Conservation (phyloP, 2,329 filamentous ascomycete genomes). For the Ophiostoma piceae region DNA sequence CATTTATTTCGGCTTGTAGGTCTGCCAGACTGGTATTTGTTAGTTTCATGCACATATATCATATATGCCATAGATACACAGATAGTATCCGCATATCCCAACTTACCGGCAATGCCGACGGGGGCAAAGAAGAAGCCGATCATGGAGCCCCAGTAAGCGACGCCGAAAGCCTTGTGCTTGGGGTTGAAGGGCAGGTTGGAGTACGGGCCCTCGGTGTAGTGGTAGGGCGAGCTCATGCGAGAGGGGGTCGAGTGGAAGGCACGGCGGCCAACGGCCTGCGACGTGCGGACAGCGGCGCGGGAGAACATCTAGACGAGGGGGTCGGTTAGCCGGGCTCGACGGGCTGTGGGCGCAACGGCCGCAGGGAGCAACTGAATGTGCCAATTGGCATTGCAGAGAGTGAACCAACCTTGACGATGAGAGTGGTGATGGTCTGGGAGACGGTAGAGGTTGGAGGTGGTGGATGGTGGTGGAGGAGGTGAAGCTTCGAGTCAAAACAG, state of each 20-base stretch:
- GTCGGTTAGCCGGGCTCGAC: conserved; percentile 1
- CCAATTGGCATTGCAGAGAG: conserved; percentile 14
- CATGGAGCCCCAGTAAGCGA: conserved; percentile 75
- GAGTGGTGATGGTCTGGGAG: conserved; percentile 21
- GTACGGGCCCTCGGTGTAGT: conserved; percentile 95
- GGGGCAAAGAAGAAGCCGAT: conserved; percentile 55
- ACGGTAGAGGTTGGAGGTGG: background rate
- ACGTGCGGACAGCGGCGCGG: conserved; percentile 55
- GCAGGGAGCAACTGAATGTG: background rate
- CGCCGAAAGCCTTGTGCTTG: conserved; percentile 74
- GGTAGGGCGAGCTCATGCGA: conserved; percentile 85
- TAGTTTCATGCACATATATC: background rate
- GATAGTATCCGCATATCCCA: background rate
- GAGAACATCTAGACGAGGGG: conserved; percentile 66
- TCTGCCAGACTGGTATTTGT: conserved; percentile 45
- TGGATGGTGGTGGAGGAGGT: conserved; percentile 13
- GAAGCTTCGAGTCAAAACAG: conserved; percentile 19
- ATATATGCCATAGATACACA: background rate
- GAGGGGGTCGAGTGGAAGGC: conserved; percentile 87
- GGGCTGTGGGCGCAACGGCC: too few relatives aligned
- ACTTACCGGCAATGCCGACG: conserved; percentile 59
- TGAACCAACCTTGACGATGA: conserved; percentile 21
- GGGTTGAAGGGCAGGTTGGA: conserved; percentile 98
- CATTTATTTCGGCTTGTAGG: conserved; percentile 43
- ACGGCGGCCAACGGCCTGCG: conserved; percentile 64